Evolutionary conservation across 2,329 filamentous ascomycete genomes (phyloP).

Genomic region (Curvularia sp.): DNA sequence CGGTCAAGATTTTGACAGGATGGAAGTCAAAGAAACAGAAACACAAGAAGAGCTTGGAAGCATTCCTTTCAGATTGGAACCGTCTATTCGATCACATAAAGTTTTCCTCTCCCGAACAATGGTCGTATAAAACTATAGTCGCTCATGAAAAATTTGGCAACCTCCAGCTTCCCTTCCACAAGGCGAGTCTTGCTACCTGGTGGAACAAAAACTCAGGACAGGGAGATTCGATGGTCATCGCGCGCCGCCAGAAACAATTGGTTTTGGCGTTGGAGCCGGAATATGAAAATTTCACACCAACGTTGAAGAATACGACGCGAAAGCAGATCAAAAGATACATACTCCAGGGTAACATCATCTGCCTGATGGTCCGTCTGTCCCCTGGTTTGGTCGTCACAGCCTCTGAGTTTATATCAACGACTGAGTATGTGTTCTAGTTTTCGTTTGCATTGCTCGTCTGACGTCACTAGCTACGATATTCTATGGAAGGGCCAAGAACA

Average conservation of each 20-base stretch:
- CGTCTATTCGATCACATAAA: constrained; percentile 1
- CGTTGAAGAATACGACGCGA: background rate
- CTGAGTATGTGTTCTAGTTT: constrained; percentile 3
- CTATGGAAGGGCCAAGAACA: background rate
- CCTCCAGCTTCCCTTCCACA: constrained; percentile 3
- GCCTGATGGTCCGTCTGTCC: background rate
- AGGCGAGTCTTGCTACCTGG: background rate
- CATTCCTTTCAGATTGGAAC: background rate
- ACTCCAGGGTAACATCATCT: constrained; percentile 3
- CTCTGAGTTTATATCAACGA: constrained; percentile 1
- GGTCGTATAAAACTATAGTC: constrained; percentile 3
- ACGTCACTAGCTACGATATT: constrained; percentile 1
- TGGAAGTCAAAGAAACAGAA: constrained; percentile 3
- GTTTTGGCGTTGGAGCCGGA: constrained; percentile 1
- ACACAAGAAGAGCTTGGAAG: constrained; percentile 3
- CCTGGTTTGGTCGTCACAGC: constrained; percentile 5
- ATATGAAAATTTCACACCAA: background rate
- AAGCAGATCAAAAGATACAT: constrained; percentile 5
- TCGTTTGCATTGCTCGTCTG: background rate
- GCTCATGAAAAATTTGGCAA: background rate
- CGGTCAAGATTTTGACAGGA: background rate
- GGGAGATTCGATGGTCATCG: background rate
- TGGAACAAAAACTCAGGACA: background rate
- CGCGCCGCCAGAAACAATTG: background rate
- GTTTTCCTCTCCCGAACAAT: constrained; percentile 1